Percentiles rank a stretch among this genome's conserved stretches.
phyloP scores from a whole-genome alignment of 371 early-diverging fungal genomes.

The Mortierella sp. region DNA sequence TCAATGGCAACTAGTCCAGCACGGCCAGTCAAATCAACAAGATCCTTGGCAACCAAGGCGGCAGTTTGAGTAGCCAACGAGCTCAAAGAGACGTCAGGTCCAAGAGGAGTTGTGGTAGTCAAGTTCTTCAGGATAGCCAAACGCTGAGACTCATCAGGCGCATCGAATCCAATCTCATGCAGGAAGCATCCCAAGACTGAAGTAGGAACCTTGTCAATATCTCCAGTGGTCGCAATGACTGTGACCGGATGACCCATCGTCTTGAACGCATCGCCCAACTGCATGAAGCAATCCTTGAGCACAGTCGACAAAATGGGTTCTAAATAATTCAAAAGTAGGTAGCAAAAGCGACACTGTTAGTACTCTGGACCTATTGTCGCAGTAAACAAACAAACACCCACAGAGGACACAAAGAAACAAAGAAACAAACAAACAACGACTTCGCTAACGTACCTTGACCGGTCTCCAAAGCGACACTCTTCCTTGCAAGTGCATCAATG shows the following conservation, averaged over 20 bases:
- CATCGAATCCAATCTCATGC: slow-evolving; percentile 81
- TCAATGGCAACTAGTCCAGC: slow-evolving; percentile 80
- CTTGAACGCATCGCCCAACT: slow-evolving; percentile 64
- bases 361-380: background rate
- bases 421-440: background rate
- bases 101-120: slow-evolving; percentile 66
- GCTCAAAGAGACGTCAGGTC: slow-evolving; percentile 81
- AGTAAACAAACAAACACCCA: background rate
- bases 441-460: slow-evolving; percentile 66
- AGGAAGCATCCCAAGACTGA: slow-evolving; percentile 79
- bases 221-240: slow-evolving; percentile 83
- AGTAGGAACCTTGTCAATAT: slow-evolving; percentile 82
- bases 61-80: slow-evolving; percentile 92
- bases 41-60: slow-evolving; percentile 89
- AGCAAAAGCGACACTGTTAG: background rate
- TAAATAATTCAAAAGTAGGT: background rate
- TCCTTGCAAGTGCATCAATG: slow-evolving; percentile 84
- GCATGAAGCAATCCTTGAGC: slow-evolving; percentile 76
- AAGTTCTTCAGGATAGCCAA: slow-evolving; percentile 72
- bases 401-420: too few species aligned
- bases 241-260: slow-evolving; percentile 79
- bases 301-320: slow-evolving; percentile 81
- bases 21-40: slow-evolving; percentile 80
- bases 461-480: slow-evolving; percentile 74
- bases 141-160: slow-evolving; percentile 81